A percentile compares a stretch with the other conserved stretches of the same genome.
These are phyloP conservation scores for Bolboschoenus planiculmis DNA, from an alignment of 176 grass and related monocot genomes.

Conservation along the genomic window DNA sequence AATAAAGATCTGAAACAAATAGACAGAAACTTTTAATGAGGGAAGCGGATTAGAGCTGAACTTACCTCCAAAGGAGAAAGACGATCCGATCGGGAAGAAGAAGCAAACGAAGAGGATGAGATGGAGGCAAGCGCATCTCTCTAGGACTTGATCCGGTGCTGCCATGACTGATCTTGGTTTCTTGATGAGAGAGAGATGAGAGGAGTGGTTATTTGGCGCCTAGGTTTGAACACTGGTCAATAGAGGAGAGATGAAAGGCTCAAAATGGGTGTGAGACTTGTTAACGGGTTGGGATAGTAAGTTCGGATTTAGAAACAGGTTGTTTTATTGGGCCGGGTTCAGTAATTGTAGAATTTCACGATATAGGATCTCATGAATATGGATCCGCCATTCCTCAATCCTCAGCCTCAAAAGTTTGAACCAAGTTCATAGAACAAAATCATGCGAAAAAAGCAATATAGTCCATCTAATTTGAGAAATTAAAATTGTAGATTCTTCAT, in stretches of 20 bases:
- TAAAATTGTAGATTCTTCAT: too few species aligned
- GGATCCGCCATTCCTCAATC: too few species aligned
- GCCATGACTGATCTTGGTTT: slow-evolving; percentile 21
- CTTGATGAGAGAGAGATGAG: background rate
- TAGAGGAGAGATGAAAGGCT: background rate
- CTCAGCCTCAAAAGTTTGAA: too few species aligned
- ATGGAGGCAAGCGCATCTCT: background rate
- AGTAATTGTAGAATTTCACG: background rate
- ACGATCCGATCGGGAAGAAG: background rate
- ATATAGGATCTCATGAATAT: background rate
- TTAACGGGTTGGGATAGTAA: background rate
- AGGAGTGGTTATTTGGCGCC: slow-evolving; percentile 5
- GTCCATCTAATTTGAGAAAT: too few species aligned
- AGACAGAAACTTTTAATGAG: background rate
- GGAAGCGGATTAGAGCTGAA: background rate
- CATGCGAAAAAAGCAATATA: too few species aligned
- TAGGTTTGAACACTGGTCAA: background rate
- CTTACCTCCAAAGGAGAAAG: slow-evolving; percentile 15
- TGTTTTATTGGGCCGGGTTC: background rate
- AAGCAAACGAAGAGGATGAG: background rate
- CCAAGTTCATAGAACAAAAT: too few species aligned
- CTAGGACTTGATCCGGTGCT: background rate
- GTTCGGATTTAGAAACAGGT: background rate
- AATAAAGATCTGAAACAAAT: background rate
- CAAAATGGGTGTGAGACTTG: background rate